These are phyloP conservation scores for Monosporascus sp. DNA, from an alignment of 2,329 filamentous ascomycete species.

Conservation along the genomic window DNA sequence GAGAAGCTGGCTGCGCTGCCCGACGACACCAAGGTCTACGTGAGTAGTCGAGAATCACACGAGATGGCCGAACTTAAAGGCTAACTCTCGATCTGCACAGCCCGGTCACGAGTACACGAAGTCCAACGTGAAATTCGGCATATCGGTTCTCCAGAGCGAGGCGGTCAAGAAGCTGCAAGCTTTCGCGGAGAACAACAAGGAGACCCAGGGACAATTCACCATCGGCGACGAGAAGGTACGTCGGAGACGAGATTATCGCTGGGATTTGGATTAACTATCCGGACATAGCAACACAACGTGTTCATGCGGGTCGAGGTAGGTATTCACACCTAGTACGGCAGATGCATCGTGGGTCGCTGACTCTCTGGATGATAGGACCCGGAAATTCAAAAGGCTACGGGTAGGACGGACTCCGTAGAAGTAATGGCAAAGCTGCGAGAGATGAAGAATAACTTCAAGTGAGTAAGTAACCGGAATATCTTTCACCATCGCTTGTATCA, in stretches of 20 bases:
- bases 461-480: conserved; percentile 33
- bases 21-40: conserved; percentile 87
- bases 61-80: too few relatives aligned
- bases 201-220: conserved; percentile 94
- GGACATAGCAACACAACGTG: conserved; percentile 75
- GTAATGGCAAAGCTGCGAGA: conserved; percentile 84
- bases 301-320: conserved; percentile 86
- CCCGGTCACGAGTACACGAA: conserved; percentile 99
- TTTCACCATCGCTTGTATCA: background rate
- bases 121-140: conserved; percentile 83
- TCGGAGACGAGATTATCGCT: background rate
- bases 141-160: conserved; percentile 69
- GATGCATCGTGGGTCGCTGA: conserved; percentile 13
- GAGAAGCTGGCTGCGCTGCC: conserved; percentile 75
- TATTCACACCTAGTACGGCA: background rate
- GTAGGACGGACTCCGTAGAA: conserved; percentile 71
- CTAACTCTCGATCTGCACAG: conserved; percentile 35
- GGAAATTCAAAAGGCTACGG: conserved; percentile 76
- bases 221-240: conserved; percentile 93
- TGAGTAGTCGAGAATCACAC: conserved; percentile 37
- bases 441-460: conserved; percentile 79
- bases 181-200: conserved; percentile 73
- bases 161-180: conserved; percentile 71
- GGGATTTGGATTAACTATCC: conserved; percentile 2
- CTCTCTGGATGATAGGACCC: conserved; percentile 55